Evolutionary conservation across 2,329 filamentous ascomycete species (phyloP), one percentile per base, ranked within the genome.

Genomic region (Fusarium secorum): DNA sequence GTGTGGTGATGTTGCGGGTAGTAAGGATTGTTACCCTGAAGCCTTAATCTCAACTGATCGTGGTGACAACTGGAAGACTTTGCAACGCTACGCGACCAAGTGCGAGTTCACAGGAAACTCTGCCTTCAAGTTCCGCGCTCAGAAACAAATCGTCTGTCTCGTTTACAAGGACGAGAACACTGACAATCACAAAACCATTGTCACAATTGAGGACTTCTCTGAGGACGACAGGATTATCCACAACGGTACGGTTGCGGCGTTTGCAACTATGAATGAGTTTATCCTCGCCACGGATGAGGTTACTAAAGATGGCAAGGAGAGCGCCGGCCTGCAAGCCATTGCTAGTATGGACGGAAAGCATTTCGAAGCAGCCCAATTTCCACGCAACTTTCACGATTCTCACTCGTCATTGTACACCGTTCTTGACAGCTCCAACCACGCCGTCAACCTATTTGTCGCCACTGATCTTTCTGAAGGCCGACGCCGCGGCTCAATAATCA

Each of bases 261-360:
- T 97, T 80, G 95, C 94, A 4, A 97, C 92, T 9, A 98, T 98
- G 95, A 91, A 92, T 41, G 96, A 99, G 79, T 99, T 97, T 79
- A 96, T 99, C 76, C 89, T 99, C 41, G 91, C 97, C 53, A 95
- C 95, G 4, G 90, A 91, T 10, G 87, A 73, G 35, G 59, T 71
- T 32, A 33, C 91, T 64, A 89, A 89, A 35, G 89, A 92, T 38
- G 85, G 68, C 20, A 66, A 89, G 39, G 85, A 71, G 13, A 68
- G 88, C 60, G 85, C 90, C 41, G 91, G 88, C 4, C 84, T 98
- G 65, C 90, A 90, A 67, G 91, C 95, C 36, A 90, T 95, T 74
- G 89, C 93, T 48, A 98, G 94, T 78, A 85, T 98, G 45, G 93
- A 99, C 77, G 97, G 95, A 59, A 86, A 88, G 68, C 89, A 85